A percentile compares a stretch with the other conserved stretches of the same genome.
Conservation (phyloP, 441 rosid genomes). For the Pelargonium fulgidum region DNA sequence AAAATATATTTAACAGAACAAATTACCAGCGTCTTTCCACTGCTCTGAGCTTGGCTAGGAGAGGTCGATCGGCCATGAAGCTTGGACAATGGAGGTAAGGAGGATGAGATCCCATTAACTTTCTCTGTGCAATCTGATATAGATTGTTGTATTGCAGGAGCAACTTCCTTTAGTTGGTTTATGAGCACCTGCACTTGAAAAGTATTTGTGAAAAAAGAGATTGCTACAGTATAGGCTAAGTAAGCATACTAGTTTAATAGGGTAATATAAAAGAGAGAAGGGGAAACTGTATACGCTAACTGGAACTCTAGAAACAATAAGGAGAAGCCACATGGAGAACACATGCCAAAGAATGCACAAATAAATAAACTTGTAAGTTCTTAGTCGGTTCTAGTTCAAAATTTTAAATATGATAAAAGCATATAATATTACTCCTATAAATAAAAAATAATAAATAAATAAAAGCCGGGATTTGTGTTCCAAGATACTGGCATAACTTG, state of each 20-base stretch:
- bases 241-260: not conserved
- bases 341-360: not conserved
- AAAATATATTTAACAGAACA: constrained; percentile 14
- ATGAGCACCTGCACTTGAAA: constrained; percentile 68
- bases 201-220: constrained; percentile 21
- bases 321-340: not conserved
- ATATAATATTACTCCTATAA: not conserved
- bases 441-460: not conserved
- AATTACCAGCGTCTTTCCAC: constrained; percentile 62
- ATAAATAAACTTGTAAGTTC: constrained; percentile 5
- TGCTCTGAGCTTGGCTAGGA: constrained; percentile 67
- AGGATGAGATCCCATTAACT: constrained; percentile 68
- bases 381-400: constrained; percentile 5
- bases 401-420: not conserved
- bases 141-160: constrained; percentile 84
- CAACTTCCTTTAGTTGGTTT: constrained; percentile 89
- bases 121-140: constrained; percentile 78
- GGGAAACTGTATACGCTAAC: constrained; percentile 8
- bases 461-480: not conserved
- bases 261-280: not conserved
- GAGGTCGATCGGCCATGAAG: constrained; percentile 54
- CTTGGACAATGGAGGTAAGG: constrained; percentile 54
- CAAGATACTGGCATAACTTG: constrained; percentile 8
- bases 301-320: constrained; percentile 11
- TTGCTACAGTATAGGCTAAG: constrained; percentile 5